phyloP scores from a whole-genome alignment of 176 grass and related monocot species.

The Bothriochloa decipiens region DNA sequence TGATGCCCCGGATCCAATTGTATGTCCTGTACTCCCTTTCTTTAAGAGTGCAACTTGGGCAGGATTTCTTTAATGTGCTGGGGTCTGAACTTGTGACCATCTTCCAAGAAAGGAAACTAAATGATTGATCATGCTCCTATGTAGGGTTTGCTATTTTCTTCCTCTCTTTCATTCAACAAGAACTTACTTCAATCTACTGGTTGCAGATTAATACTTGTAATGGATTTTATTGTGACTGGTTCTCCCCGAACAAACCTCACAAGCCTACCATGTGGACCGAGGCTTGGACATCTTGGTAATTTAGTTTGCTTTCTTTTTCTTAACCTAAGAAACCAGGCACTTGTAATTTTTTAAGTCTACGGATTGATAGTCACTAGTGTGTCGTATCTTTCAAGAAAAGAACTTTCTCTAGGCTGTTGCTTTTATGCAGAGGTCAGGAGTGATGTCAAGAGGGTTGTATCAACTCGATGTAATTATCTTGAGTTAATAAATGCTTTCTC shows the following conservation, averaged over 20 bases:
- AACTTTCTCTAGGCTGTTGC: background rate
- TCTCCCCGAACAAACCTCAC: conserved; percentile 82
- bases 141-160: background rate
- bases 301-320: conserved; percentile 22
- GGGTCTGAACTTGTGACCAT: conserved; percentile 39
- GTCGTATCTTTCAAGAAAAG: background rate
- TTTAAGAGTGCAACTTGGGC: conserved; percentile 40
- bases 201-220: conserved; percentile 95
- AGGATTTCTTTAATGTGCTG: conserved; percentile 24
- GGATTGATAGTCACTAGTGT: background rate
- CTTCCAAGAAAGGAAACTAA: conserved; percentile 46
- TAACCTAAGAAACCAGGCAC: conserved; percentile 2
- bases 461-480: background rate
- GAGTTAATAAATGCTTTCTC: background rate
- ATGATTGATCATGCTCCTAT: background rate
- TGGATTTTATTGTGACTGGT: conserved; percentile 94
- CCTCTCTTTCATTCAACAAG: background rate
- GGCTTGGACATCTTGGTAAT: conserved; percentile 95
- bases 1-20: conserved; percentile 95
- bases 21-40: conserved; percentile 46
- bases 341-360: conserved; percentile 11
- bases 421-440: background rate
- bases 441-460: background rate
- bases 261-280: conserved; percentile 99
- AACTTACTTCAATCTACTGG: conserved; percentile 27